A percentile compares a stretch with the other conserved stretches of the same genome.
Conservation (phyloP, 768 basidiomycete species). For the Lactifluus piperatus region DNA sequence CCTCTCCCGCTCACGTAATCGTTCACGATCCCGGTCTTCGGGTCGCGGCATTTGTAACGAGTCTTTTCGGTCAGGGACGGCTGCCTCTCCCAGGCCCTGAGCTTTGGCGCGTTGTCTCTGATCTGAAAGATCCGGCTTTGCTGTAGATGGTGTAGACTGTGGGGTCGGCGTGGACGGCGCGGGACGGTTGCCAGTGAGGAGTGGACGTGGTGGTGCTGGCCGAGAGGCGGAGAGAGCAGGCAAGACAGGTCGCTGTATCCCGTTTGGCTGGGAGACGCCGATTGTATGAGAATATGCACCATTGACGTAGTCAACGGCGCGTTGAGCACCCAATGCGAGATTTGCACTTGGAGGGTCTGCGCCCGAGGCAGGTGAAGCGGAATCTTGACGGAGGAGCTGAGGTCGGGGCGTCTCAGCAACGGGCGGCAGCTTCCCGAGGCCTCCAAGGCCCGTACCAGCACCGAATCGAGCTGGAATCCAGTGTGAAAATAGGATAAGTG, state of each 20-base stretch:
- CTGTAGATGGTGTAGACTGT: conserved; percentile 42
- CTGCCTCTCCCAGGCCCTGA: conserved; percentile 37
- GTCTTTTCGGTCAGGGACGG: conserved; percentile 41
- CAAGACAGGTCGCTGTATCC: conserved; percentile 25
- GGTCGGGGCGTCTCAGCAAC: conserved; percentile 28
- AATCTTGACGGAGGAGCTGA: conserved; percentile 37
- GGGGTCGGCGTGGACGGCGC: conserved; percentile 47
- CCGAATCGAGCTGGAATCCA: conserved; percentile 70
- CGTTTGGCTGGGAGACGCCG: conserved; percentile 27
- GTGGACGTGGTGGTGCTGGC: conserved; percentile 62
- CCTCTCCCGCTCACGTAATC: conserved; percentile 24
- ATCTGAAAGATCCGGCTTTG: conserved; percentile 52
- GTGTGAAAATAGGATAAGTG: conserved; percentile 29
- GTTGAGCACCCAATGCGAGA: conserved; percentile 37
- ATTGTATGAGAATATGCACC: conserved; percentile 40
- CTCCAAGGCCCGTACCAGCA: conserved; percentile 88
- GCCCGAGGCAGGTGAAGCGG: conserved; percentile 30
- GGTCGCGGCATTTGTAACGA: conserved; percentile 27
- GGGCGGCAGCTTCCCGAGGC: conserved; percentile 37
- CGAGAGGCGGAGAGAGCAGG: conserved; percentile 43
- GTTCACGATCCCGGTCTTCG: conserved; percentile 29
- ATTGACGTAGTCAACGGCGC: conserved; percentile 56
- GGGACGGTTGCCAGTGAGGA: conserved; percentile 45
- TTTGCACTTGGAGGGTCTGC: conserved; percentile 29
- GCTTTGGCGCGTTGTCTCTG: conserved; percentile 56